phyloP scores from a whole-genome alignment of 805 yeast genomes.

The Saccharomycopsis oosterbeekiorum region DNA sequence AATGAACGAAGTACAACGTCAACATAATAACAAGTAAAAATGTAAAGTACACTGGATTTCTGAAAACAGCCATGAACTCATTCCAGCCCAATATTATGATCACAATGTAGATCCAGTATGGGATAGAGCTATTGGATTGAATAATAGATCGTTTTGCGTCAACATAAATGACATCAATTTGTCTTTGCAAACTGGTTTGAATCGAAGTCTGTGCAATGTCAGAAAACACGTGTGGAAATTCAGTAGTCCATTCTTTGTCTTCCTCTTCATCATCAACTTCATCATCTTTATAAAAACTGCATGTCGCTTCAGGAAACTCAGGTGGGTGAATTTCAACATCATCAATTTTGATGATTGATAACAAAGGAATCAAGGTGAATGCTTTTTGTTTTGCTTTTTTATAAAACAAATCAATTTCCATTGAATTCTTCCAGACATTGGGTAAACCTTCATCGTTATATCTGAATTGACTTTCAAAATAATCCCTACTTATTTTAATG shows the following conservation, averaged over 20 bases:
- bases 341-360: constrained; percentile 44
- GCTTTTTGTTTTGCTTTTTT: constrained; percentile 51
- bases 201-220: constrained; percentile 50
- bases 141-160: constrained; percentile 86
- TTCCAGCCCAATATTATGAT: constrained; percentile 86
- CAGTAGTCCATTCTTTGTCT: constrained; percentile 17
- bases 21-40: constrained; percentile 49
- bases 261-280: constrained; percentile 26
- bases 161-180: constrained; percentile 67
- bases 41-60: constrained; percentile 77
- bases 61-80: constrained; percentile 78
- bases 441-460: constrained; percentile 82
- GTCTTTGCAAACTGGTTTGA: constrained; percentile 52
- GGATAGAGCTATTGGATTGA: constrained; percentile 69
- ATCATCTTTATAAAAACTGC: constrained; percentile 29
- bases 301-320: constrained; percentile 30
- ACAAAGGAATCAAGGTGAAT: constrained; percentile 45
- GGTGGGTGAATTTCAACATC: constrained; percentile 55
- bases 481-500: constrained; percentile 56
- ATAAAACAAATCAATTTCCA: constrained; percentile 62
- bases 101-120: constrained; percentile 68
- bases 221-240: constrained; percentile 32
- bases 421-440: constrained; percentile 62
- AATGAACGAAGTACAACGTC: constrained; percentile 56
- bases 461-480: constrained; percentile 74